Evolutionary conservation across 2,329 filamentous ascomycete species (phyloP).

Genomic region (Pseudogymnoascus sp.): DNA sequence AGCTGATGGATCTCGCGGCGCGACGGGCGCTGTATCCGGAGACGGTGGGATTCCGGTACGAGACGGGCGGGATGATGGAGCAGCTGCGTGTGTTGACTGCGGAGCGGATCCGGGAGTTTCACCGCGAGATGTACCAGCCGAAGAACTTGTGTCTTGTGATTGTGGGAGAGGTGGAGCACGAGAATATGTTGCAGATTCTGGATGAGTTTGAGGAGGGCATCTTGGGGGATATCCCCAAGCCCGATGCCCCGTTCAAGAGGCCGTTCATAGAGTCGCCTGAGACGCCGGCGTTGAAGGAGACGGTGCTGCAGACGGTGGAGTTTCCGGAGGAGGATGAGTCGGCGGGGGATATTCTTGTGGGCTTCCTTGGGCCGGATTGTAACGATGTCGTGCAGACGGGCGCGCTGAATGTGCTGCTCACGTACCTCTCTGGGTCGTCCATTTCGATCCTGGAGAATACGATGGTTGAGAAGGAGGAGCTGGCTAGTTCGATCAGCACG

Average conservation of each 20-base stretch:
- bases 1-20: constrained; percentile 80
- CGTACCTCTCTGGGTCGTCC: constrained; percentile 87
- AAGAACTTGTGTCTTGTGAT: constrained; percentile 88
- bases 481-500: constrained; percentile 78
- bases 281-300: constrained; percentile 63
- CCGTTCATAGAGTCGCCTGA: constrained; percentile 88
- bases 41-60: constrained; percentile 86
- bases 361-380: constrained; percentile 79
- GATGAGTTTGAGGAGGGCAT: constrained; percentile 86
- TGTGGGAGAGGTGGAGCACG: constrained; percentile 83
- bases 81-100: constrained; percentile 77
- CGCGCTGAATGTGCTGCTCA: constrained; percentile 71
- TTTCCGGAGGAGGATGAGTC: constrained; percentile 97
- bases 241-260: constrained; percentile 58
- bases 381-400: constrained; percentile 59
- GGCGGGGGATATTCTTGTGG: constrained; percentile 77
- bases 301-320: constrained; percentile 68
- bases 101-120: constrained; percentile 87
- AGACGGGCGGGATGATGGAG: constrained; percentile 97
- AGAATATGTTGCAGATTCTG: constrained; percentile 69
- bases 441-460: constrained; percentile 86
- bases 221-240: constrained; percentile 67
- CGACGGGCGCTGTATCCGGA: constrained; percentile 78
- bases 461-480: constrained; percentile 85
- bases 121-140: constrained; percentile 95